phyloP scores from a whole-genome alignment of 1,284 basidiomycete genomes.

The Sphagnurus paluster region DNA sequence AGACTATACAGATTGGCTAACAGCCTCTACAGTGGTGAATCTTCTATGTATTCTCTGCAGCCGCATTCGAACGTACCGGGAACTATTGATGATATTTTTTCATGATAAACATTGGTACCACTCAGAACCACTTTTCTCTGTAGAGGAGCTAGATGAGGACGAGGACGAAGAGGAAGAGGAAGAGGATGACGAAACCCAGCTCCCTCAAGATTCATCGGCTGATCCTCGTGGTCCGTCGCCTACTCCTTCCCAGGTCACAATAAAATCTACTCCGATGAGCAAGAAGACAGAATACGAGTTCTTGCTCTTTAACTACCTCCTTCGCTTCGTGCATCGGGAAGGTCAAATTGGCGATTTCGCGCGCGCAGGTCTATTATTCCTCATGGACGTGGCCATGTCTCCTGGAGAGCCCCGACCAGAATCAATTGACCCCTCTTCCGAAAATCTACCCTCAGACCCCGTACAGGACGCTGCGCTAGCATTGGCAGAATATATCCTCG shows the following conservation, averaged over 20 bases:
- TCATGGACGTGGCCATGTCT: constrained; percentile 94
- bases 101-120: constrained; percentile 87
- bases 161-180: constrained; percentile 40
- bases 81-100: constrained; percentile 94
- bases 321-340: constrained; percentile 94
- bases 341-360: constrained; percentile 94
- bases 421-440: constrained; percentile 33
- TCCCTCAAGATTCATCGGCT: background rate
- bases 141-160: constrained; percentile 71
- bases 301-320: constrained; percentile 91
- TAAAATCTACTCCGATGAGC: constrained; percentile 48
- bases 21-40: constrained; percentile 71
- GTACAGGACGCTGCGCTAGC: constrained; percentile 81
- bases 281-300: constrained; percentile 92
- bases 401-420: constrained; percentile 51
- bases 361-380: constrained; percentile 86
- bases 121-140: constrained; percentile 65
- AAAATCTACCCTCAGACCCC: constrained; percentile 51
- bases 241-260: constrained; percentile 57
- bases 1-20: constrained; percentile 8
- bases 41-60: constrained; percentile 89
- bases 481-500: constrained; percentile 90
- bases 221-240: constrained; percentile 47
- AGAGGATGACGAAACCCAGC: constrained; percentile 19
- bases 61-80: constrained; percentile 85